Conservation (phyloP, 1,284 basidiomycete species). For the Laetiporus sulphureus region DNA sequence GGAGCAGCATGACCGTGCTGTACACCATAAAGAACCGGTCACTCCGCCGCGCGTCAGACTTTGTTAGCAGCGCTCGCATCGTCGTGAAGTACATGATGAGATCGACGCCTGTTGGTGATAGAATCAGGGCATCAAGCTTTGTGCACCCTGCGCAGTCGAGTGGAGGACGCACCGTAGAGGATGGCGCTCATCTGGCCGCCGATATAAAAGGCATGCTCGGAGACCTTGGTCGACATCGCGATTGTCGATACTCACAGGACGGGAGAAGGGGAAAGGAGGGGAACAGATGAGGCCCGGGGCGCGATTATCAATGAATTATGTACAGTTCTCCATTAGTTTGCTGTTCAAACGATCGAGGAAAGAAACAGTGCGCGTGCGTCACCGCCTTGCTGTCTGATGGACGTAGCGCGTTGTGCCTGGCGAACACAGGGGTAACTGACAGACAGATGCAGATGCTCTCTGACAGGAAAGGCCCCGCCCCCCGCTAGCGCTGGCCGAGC, state of each 20-base stretch:
- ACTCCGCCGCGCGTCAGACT: neutral
- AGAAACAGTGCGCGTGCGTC: too few relatives aligned
- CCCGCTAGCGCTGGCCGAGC: too few relatives aligned
- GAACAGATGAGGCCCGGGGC: neutral
- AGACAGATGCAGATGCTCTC: too few relatives aligned
- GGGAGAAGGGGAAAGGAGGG: neutral
- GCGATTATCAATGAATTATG: too few relatives aligned
- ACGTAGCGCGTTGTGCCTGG: too few relatives aligned
- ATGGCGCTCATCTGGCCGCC: slow-evolving; percentile 20
- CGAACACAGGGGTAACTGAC: too few relatives aligned
- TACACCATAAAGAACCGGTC: slow-evolving; percentile 6
- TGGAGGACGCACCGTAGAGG: slow-evolving; percentile 16
- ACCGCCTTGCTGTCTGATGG: too few relatives aligned
- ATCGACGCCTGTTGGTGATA: too few relatives aligned
- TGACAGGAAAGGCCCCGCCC: too few relatives aligned
- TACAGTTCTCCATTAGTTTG: too few relatives aligned
- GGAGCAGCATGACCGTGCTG: slow-evolving; percentile 10
- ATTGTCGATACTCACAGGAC: neutral
- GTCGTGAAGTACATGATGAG: slow-evolving; percentile 15
- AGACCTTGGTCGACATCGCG: slow-evolving; percentile 5
- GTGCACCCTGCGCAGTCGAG: neutral
- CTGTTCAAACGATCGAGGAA: too few relatives aligned
- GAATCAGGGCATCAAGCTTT: too few relatives aligned
- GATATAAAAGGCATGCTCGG: slow-evolving; percentile 20
- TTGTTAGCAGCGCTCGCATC: slow-evolving; percentile 9